Evolutionary conservation across 345 rosid species (phyloP), one percentile per base, ranked within the genome.

Genomic region (Camelina neglecta): DNA sequence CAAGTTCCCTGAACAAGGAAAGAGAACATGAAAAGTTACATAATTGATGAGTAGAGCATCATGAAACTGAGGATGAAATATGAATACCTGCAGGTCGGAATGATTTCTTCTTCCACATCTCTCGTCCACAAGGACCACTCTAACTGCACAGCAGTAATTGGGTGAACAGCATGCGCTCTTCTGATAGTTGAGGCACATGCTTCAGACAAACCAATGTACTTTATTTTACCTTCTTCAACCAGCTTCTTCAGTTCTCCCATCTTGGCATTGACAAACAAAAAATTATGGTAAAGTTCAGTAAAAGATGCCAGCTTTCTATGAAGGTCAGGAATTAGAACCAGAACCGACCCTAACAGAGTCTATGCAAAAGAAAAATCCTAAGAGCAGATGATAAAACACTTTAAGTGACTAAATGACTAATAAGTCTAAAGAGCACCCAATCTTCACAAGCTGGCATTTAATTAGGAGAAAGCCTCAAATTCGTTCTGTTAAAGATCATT

Each of bases 81-180:
- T 31, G 4, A 4, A 4, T 71, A 71, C 75, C 75, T 71, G 75
- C 75, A 71, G 15, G 36, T 44, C 1, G 85, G 85, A 65, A 86
- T 54, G 36, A 89, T 85, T 9, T 84, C 91, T 63, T 81, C 84
- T 80, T 90, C 91, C 59, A 79, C 89, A 72, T 88, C 96, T 75
- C 93, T 81, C 9, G 86, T 48, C 93, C 91, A 88, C 67, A 90
- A 73, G 5, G 93, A 87, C 96, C 93, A 88, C 38, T 88, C 96
- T 54, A 87, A 65, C 68, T 88, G 91, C 15, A 88, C 83, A 0
- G 88, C 90, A 15, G 87, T 88, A 20, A 88, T 75, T 0, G 93
- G 96, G 74, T 88, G 93, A 78, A 88, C 86, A 33, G 88, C 91
- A 60, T 88, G 92, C 5, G 91, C 96, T 57, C 96, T 75, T 79